A percentile compares a stretch with the other conserved stretches of the same genome.
phyloP scores from a whole-genome alignment of 1,139 yeast genomes.

The Scheffersomyces insectosa region DNA sequence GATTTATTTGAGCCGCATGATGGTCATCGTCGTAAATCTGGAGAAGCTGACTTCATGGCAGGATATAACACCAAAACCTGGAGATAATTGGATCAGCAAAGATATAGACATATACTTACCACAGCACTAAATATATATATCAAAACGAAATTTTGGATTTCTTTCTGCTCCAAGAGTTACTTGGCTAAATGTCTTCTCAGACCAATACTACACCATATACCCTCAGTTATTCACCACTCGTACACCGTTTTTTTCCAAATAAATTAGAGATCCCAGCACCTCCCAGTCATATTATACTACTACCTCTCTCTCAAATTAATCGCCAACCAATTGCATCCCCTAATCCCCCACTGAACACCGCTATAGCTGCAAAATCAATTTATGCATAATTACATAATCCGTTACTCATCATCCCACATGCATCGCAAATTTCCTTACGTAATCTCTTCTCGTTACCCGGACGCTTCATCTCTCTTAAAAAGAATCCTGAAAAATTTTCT shows the following conservation, averaged over 20 bases:
- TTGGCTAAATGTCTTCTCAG: too few species aligned
- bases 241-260: not conserved
- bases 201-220: not conserved
- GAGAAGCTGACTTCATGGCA: not conserved
- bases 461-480: slow-evolving; percentile 10
- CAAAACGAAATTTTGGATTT: too few species aligned
- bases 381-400: not conserved
- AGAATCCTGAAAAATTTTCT: slow-evolving; percentile 13
- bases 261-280: not conserved
- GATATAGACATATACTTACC: too few species aligned
- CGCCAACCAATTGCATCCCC: not conserved
- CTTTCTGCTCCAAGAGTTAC: too few species aligned
- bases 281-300: not conserved
- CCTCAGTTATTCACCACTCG: not conserved
- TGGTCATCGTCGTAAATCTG: slow-evolving; percentile 29
- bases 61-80: too few species aligned
- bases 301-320: not conserved
- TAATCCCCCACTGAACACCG: not conserved
- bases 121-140: too few species aligned
- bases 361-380: slow-evolving; percentile 6
- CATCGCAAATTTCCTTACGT: slow-evolving; percentile 10
- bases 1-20: slow-evolving; percentile 36
- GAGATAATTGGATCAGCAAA: too few species aligned
- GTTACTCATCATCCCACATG: not conserved
- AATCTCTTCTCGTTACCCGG: slow-evolving; percentile 21